phyloP scores from a whole-genome alignment of 2,329 filamentous ascomycete genomes.

The Fusarium burgessii region DNA sequence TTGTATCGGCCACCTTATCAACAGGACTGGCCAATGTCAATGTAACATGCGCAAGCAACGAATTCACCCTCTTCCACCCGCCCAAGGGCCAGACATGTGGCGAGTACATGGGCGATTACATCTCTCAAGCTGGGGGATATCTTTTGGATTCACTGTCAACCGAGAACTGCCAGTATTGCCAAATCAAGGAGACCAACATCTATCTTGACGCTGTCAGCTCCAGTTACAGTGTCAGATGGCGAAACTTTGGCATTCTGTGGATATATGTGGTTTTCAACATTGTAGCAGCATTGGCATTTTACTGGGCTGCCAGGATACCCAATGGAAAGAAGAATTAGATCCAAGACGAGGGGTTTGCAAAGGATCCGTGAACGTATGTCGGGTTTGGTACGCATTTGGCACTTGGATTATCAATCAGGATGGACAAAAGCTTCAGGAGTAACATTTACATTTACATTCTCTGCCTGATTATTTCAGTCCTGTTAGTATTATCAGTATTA shows the following conservation, averaged over 20 bases:
- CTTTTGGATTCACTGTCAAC: conserved; percentile 66
- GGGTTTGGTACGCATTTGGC: too few species aligned
- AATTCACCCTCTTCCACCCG: conserved; percentile 73
- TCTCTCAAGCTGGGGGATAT: conserved; percentile 60
- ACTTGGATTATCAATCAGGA: too few species aligned
- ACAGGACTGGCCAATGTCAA: conserved; percentile 45
- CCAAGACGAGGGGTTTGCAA: not conserved
- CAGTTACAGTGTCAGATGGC: conserved; percentile 64
- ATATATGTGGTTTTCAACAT: conserved; percentile 67
- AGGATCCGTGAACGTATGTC: too few species aligned
- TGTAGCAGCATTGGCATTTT: conserved; percentile 61
- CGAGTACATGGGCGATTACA: conserved; percentile 64
- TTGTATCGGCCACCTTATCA: conserved; percentile 44
- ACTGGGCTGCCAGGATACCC: conserved; percentile 60
- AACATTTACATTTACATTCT: too few species aligned
- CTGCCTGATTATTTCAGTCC: too few species aligned
- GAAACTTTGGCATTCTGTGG: conserved; percentile 68
- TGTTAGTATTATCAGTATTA: too few species aligned
- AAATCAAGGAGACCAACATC: conserved; percentile 54
- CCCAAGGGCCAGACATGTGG: conserved; percentile 64
- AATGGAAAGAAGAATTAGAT: conserved; percentile 49
- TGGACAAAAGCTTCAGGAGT: too few species aligned
- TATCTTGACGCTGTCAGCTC: conserved; percentile 57
- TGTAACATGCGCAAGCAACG: conserved; percentile 69
- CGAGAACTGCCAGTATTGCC: conserved; percentile 60